Evolutionary conservation across 257 asterid genomes (phyloP).

Genomic region (Ajuga chamaepitys): DNA sequence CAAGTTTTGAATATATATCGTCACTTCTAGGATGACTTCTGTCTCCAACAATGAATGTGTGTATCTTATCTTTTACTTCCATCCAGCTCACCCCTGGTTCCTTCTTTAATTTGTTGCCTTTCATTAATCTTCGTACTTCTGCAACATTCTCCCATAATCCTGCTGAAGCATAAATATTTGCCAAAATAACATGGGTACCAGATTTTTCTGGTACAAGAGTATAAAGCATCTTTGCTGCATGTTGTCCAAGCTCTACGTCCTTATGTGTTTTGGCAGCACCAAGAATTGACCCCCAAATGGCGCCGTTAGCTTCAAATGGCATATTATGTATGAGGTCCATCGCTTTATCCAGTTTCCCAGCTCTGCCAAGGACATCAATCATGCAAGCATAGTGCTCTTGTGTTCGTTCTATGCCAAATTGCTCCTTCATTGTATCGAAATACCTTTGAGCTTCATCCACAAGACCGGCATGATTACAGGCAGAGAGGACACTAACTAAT

Average conservation of each 20-base stretch:
- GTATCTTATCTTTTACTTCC: constrained; percentile 55
- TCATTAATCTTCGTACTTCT: constrained; percentile 49
- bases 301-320: constrained; percentile 67
- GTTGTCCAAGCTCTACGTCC: constrained; percentile 54
- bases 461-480: constrained; percentile 78
- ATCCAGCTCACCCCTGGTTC: constrained; percentile 92
- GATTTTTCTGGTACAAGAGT: constrained; percentile 64
- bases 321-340: constrained; percentile 37
- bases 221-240: constrained; percentile 54
- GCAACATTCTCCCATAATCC: constrained; percentile 65
- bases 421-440: constrained; percentile 46
- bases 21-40: constrained; percentile 46
- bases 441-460: constrained; percentile 53
- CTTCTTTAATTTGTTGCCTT: constrained; percentile 58
- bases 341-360: constrained; percentile 63
- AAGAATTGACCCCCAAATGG: constrained; percentile 74
- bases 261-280: constrained; percentile 76
- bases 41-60: constrained; percentile 76
- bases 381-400: constrained; percentile 85
- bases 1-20: constrained; percentile 61
- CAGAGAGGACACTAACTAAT: constrained; percentile 60
- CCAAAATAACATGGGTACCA: constrained; percentile 64
- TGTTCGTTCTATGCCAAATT: constrained; percentile 48
- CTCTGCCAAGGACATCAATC: constrained; percentile 76
- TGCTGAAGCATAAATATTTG: constrained; percentile 65